Evolutionary conservation across 31 red algal species (phyloP), one percentile per base, ranked within the genome.

Genomic region (Asparagopsis taxiformis): DNA sequence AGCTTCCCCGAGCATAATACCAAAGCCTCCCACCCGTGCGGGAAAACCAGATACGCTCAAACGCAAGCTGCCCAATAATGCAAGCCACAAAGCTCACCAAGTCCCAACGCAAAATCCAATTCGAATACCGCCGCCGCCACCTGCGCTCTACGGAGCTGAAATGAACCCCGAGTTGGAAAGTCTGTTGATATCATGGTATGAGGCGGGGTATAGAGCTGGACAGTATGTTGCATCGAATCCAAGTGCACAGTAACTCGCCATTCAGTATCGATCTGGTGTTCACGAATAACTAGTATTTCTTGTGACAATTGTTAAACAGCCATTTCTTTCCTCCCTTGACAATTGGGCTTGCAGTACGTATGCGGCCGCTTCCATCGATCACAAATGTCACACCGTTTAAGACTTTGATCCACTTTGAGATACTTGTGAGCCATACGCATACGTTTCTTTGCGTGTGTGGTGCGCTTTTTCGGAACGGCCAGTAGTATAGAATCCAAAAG

Each of bases 301-400:
- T n/a, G n/a, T n/a, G n/a, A n/a, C n/a, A n/a, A n/a, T n/a, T n/a
- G 13, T 46, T 13, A 46, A 13, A 46, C 41, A 13, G 41, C 41
- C 41, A 46, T 46, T 46, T 46, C 41, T 13, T 46, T 21, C 66
- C 87, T 67, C 38, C 87, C 87, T 26, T 68, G 36, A 51, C 87
- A 91, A 34, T 73, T 64, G 16, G 87, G 87, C 70, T 76, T 75
- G 77, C 87, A 91, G 49, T 91, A 91, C 52, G 50, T 91, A 49
- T 91, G 87, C 70, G 77, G 31, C 38, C 87, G 78, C 48, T 84
- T 91, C 87, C 87, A 91, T 31, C 70, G 70, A 23, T 77, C 87
- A 30, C 87, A 91, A 23, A 77, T 91, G 30, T 76, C 72, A 65
- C 87, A 91, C n/a, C 72, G 77, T 2, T 55, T 31, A 32, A 84